Evolutionary conservation across 495 filamentous ascomycete species (phyloP), one percentile per base, ranked within the genome.

Genomic region (Penicillium maclennaniae): DNA sequence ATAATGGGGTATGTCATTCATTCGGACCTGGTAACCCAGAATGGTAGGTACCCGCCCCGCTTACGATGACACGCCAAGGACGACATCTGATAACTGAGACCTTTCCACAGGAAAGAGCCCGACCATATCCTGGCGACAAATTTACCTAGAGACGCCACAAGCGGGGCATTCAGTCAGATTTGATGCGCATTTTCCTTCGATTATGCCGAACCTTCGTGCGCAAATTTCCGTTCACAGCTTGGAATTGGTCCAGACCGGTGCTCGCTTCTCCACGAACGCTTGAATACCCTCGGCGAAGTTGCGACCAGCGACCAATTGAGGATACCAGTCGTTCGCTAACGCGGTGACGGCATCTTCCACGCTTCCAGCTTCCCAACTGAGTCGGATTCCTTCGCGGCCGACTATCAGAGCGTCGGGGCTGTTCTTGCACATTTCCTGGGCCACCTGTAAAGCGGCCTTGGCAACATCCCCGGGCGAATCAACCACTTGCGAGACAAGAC

Each of bases 251-350:
- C 90, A 92, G 45, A 69, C 76, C 20, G 87, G 81, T 65, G 79
- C 75, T 69, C 88, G 75, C 70, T 83, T 90, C 80, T 91, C 88
- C 53, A 87, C 81, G 80, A 95, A 95, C 51, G 86, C 87, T 69
- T 63, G 76, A 37, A 93, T 76, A 0, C 89, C 90, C 71, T 95
- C 90, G 55, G 70, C 77, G 65, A 88, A 86, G 72, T 93, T 93
- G 61, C 84, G 80, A 15, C 87, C 89, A 16, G 59, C 71, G 39
- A 84, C 74, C 47, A 95, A 72, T 53, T 68, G 67, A 46, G 57
- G 66, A 62, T 80, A 91, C 79, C 81, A 76, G 3, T 79, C 78
- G 54, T 78, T 74, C 38, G 77, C 72, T 56, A 88, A 55, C 16
- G 76, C 60, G 51, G 78, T 74, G 19, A 83, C 87, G 25, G 67